These are phyloP conservation scores for Syzygium aqueum DNA, from an alignment of 345 rosid genomes.

Conservation along the genomic window DNA sequence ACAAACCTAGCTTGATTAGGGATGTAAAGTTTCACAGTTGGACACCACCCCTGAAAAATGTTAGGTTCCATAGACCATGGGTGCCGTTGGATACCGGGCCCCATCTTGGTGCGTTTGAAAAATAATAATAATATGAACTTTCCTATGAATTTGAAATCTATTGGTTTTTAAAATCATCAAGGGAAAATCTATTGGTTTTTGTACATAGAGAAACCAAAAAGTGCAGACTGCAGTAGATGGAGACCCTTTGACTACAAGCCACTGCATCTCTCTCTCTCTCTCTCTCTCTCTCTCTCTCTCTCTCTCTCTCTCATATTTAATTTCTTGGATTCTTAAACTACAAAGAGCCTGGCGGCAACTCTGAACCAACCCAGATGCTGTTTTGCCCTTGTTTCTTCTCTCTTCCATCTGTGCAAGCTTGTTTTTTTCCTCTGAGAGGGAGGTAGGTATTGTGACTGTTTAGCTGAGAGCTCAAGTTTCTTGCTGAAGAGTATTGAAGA, in stretches of 20 bases:
- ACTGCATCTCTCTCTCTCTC: background rate
- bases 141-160: background rate
- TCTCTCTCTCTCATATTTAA: background rate
- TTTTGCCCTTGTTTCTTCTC: background rate
- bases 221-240: background rate
- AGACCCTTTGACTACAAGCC: background rate
- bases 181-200: background rate
- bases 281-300: background rate
- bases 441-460: background rate
- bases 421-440: background rate
- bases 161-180: background rate
- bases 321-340: background rate
- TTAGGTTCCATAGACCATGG: background rate
- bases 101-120: background rate
- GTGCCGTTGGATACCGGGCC: background rate
- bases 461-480: background rate
- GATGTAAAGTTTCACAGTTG: constrained; percentile 2
- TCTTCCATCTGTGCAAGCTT: background rate
- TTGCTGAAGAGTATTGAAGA: background rate
- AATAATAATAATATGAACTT: background rate
- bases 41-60: background rate
- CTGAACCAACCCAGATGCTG: background rate
- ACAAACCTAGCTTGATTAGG: background rate
- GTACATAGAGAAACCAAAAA: background rate
- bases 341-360: background rate